These are phyloP conservation scores for Pichia californica DNA, from an alignment of 805 yeast genomes.

Conservation along the genomic window DNA sequence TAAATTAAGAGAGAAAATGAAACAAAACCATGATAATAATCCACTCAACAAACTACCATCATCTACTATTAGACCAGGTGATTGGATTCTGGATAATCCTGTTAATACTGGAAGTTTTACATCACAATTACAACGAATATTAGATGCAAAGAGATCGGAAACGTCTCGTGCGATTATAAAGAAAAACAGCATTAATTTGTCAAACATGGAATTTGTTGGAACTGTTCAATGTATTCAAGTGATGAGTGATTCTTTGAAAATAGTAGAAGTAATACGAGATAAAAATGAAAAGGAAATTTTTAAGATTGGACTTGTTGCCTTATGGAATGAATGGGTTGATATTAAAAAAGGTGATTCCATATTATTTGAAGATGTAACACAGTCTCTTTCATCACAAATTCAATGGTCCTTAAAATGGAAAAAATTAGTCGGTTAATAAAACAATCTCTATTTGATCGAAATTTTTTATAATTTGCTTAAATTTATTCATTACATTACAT, in stretches of 20 bases:
- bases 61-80: background rate
- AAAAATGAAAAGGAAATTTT: background rate
- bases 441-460: background rate
- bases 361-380: constrained; percentile 10
- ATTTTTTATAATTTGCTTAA: background rate
- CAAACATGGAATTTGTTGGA: background rate
- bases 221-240: background rate
- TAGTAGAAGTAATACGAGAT: constrained; percentile 4
- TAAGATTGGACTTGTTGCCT: constrained; percentile 8
- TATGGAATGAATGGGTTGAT: constrained; percentile 13
- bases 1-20: too few species aligned
- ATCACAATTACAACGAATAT: too few species aligned
- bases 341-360: constrained; percentile 10
- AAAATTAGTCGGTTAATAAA: constrained; percentile 9
- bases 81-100: background rate
- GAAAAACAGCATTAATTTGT: background rate
- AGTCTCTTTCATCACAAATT: too few species aligned
- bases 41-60: background rate
- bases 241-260: constrained; percentile 7
- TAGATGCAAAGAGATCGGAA: background rate
- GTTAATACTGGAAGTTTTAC: too few species aligned
- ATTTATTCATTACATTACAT: too few species aligned
- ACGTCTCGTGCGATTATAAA: constrained; percentile 9
- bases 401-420: constrained; percentile 16
- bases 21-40: too few species aligned